Conservation (phyloP, 1,139 yeast species). For the Debaryomycetaceae sp. region DNA sequence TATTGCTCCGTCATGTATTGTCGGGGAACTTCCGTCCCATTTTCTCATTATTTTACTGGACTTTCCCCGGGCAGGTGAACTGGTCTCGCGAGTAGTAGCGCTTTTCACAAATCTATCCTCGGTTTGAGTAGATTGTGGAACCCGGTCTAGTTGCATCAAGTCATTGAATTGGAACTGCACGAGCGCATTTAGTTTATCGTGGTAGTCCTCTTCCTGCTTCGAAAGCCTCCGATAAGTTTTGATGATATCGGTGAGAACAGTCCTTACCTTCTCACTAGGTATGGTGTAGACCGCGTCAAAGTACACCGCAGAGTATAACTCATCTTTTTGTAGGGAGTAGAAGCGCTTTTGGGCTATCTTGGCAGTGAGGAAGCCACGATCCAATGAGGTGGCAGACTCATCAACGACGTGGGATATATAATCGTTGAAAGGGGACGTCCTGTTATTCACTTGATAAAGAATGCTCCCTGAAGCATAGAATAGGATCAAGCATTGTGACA, state of each 20-base stretch:
- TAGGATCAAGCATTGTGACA: slow-evolving; percentile 22
- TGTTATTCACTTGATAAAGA: slow-evolving; percentile 26
- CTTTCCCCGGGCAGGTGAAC: slow-evolving; percentile 4
- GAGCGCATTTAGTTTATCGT: slow-evolving; percentile 21
- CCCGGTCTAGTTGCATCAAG: slow-evolving; percentile 19
- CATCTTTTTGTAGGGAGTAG: slow-evolving; percentile 20
- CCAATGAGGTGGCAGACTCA: slow-evolving; percentile 24
- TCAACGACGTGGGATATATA: slow-evolving; percentile 27
- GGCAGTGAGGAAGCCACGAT: slow-evolving; percentile 23
- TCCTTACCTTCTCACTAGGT: slow-evolving; percentile 29
- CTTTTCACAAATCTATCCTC: no score
- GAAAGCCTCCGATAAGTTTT: slow-evolving; percentile 21
- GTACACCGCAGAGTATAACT: slow-evolving; percentile 26
- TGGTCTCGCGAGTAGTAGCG: slow-evolving; percentile 10
- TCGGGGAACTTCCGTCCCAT: slow-evolving; percentile 33
- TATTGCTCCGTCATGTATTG: slow-evolving; percentile 13
- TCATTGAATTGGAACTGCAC: slow-evolving; percentile 28
- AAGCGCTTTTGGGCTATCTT: slow-evolving; percentile 25
- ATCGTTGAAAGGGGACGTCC: slow-evolving; percentile 32
- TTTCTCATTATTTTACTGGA: slow-evolving; percentile 30
- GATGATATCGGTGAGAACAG: slow-evolving; percentile 22
- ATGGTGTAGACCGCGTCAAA: slow-evolving; percentile 31
- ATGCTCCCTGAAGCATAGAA: slow-evolving; percentile 29
- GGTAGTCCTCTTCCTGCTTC: neutral
- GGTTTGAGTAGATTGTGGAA: slow-evolving; percentile 2